Conservation (phyloP, 768 basidiomycete species). For the Tulasnella sp. region DNA sequence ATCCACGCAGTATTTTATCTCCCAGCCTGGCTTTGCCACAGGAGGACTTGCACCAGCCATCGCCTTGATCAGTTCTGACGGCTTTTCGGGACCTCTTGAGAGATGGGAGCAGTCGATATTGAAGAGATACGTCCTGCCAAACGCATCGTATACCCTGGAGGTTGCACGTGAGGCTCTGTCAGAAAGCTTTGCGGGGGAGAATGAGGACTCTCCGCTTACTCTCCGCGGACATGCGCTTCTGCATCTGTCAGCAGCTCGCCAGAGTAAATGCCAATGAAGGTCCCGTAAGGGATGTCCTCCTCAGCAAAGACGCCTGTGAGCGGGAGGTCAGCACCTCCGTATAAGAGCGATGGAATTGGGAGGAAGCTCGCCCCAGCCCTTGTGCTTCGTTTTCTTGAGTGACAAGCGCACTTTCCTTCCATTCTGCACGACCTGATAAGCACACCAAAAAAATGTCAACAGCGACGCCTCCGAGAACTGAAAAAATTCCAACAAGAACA, state of each 20-base stretch:
- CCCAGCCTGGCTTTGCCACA: not conserved
- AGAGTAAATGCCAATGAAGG: conserved; percentile 74
- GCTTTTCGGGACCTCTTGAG: conserved; percentile 19
- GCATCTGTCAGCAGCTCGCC: conserved; percentile 69
- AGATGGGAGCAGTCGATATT: conserved; percentile 72
- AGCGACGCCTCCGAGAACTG: not conserved
- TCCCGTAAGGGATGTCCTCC: conserved; percentile 50
- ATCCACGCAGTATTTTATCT: conserved; percentile 53
- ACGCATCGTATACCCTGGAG: conserved; percentile 57
- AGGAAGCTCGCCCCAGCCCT: conserved; percentile 68
- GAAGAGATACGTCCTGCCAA: conserved; percentile 71
- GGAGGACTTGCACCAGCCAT: conserved; percentile 22
- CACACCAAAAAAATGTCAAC: not conserved
- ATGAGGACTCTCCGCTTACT: conserved; percentile 33
- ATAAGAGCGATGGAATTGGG: not conserved
- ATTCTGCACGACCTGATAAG: conserved; percentile 63
- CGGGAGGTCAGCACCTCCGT: not conserved
- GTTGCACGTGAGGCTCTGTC: not conserved
- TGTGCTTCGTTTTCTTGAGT: conserved; percentile 59
- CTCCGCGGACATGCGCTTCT: conserved; percentile 57
- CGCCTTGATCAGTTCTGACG: conserved; percentile 22
- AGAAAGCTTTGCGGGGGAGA: not conserved
- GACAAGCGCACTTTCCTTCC: conserved; percentile 55
- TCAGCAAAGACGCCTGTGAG: conserved; percentile 59
- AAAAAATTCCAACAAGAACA: conserved; percentile 21